Percentiles rank a stretch among this genome's conserved stretches.
Conservation (phyloP, 2,329 filamentous ascomycete species). For the Chaetomiaceae sp. region DNA sequence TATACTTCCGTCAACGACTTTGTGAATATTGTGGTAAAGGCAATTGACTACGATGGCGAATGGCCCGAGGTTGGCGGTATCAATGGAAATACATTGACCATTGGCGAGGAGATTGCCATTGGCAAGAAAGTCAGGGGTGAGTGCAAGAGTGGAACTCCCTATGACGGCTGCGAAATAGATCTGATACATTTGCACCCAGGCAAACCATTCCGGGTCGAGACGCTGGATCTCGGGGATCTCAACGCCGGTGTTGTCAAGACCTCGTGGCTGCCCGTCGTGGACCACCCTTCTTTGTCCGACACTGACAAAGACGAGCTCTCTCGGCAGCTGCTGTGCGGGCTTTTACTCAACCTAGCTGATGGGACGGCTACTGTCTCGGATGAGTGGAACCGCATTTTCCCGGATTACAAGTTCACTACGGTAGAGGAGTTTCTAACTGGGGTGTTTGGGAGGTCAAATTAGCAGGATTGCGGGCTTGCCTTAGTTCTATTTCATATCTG, state of each 20-base stretch:
- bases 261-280: constrained; percentile 24
- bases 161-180: neutral
- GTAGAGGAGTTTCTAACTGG: constrained; percentile 30
- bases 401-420: constrained; percentile 33
- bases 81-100: constrained; percentile 30
- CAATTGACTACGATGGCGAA: constrained; percentile 37
- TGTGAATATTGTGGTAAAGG: constrained; percentile 33
- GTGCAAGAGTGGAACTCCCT: neutral
- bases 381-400: constrained; percentile 35
- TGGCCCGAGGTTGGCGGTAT: constrained; percentile 41
- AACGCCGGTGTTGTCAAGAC: constrained; percentile 27
- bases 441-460: too few species aligned
- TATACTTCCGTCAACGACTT: constrained; percentile 36
- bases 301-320: constrained; percentile 20
- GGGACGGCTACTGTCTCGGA: constrained; percentile 30
- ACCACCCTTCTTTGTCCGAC: constrained; percentile 29
- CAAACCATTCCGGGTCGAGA: constrained; percentile 30
- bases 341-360: constrained; percentile 25
- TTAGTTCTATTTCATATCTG: too few species aligned
- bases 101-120: constrained; percentile 31
- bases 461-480: too few species aligned
- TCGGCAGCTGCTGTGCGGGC: constrained; percentile 17
- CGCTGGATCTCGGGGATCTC: constrained; percentile 31
- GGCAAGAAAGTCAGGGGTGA: constrained; percentile 35
- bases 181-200: constrained; percentile 15